Evolutionary conservation across 768 basidiomycete species (phyloP), one percentile per base, ranked within the genome.

Genomic region (Sistotremastrum suecicum): DNA sequence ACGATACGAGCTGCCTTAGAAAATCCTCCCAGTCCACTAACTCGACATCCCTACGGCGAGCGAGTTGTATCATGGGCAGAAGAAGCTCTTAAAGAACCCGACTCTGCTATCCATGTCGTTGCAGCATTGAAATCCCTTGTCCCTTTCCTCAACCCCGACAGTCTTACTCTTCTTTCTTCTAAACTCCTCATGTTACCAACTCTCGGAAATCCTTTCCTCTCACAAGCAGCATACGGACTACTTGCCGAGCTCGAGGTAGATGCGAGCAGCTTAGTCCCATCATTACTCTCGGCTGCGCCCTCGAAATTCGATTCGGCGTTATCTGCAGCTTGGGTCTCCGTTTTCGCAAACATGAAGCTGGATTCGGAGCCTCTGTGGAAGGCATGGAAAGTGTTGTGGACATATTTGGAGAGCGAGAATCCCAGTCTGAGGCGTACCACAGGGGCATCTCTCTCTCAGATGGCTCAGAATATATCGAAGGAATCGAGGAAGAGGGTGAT

Each of bases 151-250:
- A 70, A 78, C 41, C 79, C 76, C n/a, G 61, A 78, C 31, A 61
- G 83, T 30, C 59, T 68, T 7, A 59, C 69, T 52, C 68, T 85
- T n/a, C 78, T 81, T 12, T 66, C 78, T 33, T 70, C 78, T 42
- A 89, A 76, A 20, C 75, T 98, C 30, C 76, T 97, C 5, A 67
- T 74, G 28, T 76, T 97, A 33, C 90, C 94, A 12, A 82, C 87
- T 46, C 71, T 94, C 5, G 85, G 83, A 36, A 90, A 87, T 53
- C 76, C 84, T 20, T 95, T 91, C 60, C 72, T 99, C 38, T 83
- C 92, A 1, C 82, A 91, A 60, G 78, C 86, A 9, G 72, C 85
- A 32, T 97, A 92, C 59, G 79, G 83, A 36, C 73, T 92, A 41
- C 71, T 99, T 51, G 79, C 91, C 33, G 81, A 83, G 51, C 70